Evolutionary conservation across 768 basidiomycete species (phyloP).

Genomic region (Paxillus involutus): DNA sequence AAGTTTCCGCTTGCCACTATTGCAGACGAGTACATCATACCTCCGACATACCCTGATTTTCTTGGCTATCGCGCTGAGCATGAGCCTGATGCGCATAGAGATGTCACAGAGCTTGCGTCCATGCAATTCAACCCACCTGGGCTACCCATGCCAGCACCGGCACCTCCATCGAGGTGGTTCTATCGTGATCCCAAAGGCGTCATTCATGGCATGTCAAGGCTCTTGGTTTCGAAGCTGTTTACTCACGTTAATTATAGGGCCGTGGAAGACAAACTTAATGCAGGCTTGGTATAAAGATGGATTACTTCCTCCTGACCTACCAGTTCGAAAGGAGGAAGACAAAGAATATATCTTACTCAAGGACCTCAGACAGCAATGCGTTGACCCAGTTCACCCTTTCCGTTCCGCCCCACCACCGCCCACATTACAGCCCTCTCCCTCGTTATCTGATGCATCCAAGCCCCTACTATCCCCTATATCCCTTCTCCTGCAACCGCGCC

Average conservation of each 20-base stretch:
- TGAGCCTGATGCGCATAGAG: slow-evolving; percentile 55
- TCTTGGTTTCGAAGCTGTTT: background rate
- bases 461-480: slow-evolving; percentile 74
- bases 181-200: slow-evolving; percentile 82
- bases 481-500: slow-evolving; percentile 71
- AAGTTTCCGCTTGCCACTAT: slow-evolving; percentile 86
- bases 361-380: slow-evolving; percentile 73
- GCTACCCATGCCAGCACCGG: slow-evolving; percentile 66
- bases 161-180: slow-evolving; percentile 74
- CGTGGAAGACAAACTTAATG: slow-evolving; percentile 88
- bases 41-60: slow-evolving; percentile 84
- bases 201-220: slow-evolving; percentile 61
- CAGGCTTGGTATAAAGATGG: slow-evolving; percentile 89
- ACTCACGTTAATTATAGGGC: slow-evolving; percentile 47
- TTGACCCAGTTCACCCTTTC: slow-evolving; percentile 85
- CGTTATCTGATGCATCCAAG: slow-evolving; percentile 40
- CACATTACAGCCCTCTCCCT: slow-evolving; percentile 23
- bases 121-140: slow-evolving; percentile 80
- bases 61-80: slow-evolving; percentile 63
- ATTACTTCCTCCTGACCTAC: slow-evolving; percentile 77
- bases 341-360: slow-evolving; percentile 63
- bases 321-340: slow-evolving; percentile 77
- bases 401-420: slow-evolving; percentile 44
- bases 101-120: slow-evolving; percentile 49
- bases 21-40: slow-evolving; percentile 89